phyloP scores from a whole-genome alignment of 2,329 filamentous ascomycete species.

The Alternaria sp. region DNA sequence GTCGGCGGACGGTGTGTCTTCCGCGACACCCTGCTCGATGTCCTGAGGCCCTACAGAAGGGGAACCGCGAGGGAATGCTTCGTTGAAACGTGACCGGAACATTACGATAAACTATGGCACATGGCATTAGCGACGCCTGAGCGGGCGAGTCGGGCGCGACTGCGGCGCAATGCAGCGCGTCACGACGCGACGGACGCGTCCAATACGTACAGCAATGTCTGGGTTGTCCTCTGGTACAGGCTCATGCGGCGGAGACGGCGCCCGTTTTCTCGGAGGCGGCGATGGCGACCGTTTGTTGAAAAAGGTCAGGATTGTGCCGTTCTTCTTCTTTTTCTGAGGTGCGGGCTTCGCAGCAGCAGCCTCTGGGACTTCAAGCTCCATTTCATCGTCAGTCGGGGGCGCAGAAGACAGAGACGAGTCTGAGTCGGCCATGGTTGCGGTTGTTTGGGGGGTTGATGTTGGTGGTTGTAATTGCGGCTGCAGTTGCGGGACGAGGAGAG shows the following conservation, averaged over 20 bases:
- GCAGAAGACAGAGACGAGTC: constrained; percentile 66
- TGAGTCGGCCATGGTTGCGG: constrained; percentile 61
- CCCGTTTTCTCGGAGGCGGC: constrained; percentile 73
- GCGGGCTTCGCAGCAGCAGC: constrained; percentile 36
- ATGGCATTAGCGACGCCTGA: constrained; percentile 42
- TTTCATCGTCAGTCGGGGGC: constrained; percentile 67
- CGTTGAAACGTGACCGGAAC: constrained; percentile 93
- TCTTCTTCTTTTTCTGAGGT: constrained; percentile 42
- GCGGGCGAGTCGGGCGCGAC: constrained; percentile 34
- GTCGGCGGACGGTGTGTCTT: constrained; percentile 79
- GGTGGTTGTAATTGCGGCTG: constrained; percentile 29
- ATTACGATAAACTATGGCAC: constrained; percentile 86
- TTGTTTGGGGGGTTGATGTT: constrained; percentile 27
- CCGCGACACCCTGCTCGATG: constrained; percentile 84
- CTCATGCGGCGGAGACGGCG: constrained; percentile 89
- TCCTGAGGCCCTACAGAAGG: constrained; percentile 94
- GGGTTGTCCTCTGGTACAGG: constrained; percentile 88
- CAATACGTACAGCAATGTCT: constrained; percentile 83
- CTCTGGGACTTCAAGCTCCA: constrained; percentile 37
- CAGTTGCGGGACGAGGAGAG: constrained; percentile 28
- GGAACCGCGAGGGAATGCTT: constrained; percentile 86
- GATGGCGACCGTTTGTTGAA: constrained; percentile 53
- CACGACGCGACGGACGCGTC: constrained; percentile 50
- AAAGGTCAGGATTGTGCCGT: constrained; percentile 47
- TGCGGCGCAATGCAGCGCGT: constrained; percentile 33